A percentile compares a stretch with the other conserved stretches of the same genome.
Conservation (phyloP, 2,329 filamentous ascomycete genomes). For the Botrytis pseudocinerea region DNA sequence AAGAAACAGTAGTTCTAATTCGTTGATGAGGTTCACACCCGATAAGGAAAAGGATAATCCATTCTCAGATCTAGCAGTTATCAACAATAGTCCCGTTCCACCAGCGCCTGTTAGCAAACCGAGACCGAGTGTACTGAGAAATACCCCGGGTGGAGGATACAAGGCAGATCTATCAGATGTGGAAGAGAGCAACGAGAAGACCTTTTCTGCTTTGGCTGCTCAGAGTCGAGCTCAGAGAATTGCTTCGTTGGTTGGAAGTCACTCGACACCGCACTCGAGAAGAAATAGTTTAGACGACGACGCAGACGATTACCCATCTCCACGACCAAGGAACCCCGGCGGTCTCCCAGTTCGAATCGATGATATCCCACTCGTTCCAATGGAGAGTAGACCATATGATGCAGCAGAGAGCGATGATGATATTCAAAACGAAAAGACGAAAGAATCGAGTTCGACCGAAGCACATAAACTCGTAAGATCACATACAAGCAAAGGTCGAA, state of each 20-base stretch:
- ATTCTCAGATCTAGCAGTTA: constrained; percentile 32
- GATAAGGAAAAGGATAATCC: constrained; percentile 37
- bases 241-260: constrained; percentile 37
- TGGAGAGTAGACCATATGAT: constrained; percentile 35
- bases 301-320: constrained; percentile 28
- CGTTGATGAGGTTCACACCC: constrained; percentile 30
- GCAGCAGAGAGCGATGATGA: constrained; percentile 36
- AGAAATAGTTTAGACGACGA: constrained; percentile 38
- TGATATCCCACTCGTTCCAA: constrained; percentile 39
- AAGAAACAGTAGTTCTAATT: constrained; percentile 33
- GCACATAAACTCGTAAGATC: constrained; percentile 48
- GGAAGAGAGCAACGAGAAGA: constrained; percentile 36
- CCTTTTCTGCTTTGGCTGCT: constrained; percentile 39
- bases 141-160: constrained; percentile 25
- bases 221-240: constrained; percentile 39
- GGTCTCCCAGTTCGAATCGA: constrained; percentile 37
- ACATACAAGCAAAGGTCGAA: constrained; percentile 41
- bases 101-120: constrained; percentile 29
- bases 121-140: constrained; percentile 36
- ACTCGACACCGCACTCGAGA: constrained; percentile 40
- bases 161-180: constrained; percentile 25
- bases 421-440: constrained; percentile 27
- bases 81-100: constrained; percentile 6
- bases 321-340: constrained; percentile 17
- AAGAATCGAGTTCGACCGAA: constrained; percentile 41